Base-by-base conservation (phyloP, 805 yeast genomes). In the Scheffersomyces ergatensis region DNA sequence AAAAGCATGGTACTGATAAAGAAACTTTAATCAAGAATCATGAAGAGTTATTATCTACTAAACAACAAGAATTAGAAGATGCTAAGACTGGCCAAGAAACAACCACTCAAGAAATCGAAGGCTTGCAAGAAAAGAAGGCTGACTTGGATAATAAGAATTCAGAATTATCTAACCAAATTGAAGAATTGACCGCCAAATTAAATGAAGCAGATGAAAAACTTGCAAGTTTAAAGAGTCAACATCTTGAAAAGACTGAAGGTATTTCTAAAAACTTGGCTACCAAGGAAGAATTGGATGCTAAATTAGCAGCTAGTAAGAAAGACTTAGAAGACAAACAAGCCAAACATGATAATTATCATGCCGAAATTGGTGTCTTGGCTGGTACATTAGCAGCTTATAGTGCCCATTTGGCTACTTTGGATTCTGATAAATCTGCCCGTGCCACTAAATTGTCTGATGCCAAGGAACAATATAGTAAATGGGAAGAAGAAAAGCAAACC, bases 401-500 rank as follows among this genome's bases (percentile, higher is more conserved):
- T 19, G 61, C 76, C 23, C 72, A 72, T 46, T 60, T 76, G 43
- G 49, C 59, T 12, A 43, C 57, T 25, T 62, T 76, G 50, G 56
- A 57, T 31, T 39, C 60, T 29, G 78, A 68, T 29, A 70, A 67
- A 49, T 67, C 62, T 27, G 52, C 46, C 20, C 61, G 76, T 41
- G 49, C 51, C 2, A 37, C 44, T 1, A 65, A 75, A 48, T 65
- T 73, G 41, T 50, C 47, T 16, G 67, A 61, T 7, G 81, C 82
- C 15, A 60, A 67, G 47, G 54, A 67, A 33, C 58, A 74, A 34
- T 60, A 54, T 38, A 40, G 49, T 20, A 57, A 56, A 16, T 78
- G 82, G 82, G 66, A 69, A 45, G 50, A 50, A 4, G 80, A 77
- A 45, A 65, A 66, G 56, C 62, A 65, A 34, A 65, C 57, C n/a